Base-by-base conservation (phyloP, 441 rosid species). In the Brassica hybrid region DNA sequence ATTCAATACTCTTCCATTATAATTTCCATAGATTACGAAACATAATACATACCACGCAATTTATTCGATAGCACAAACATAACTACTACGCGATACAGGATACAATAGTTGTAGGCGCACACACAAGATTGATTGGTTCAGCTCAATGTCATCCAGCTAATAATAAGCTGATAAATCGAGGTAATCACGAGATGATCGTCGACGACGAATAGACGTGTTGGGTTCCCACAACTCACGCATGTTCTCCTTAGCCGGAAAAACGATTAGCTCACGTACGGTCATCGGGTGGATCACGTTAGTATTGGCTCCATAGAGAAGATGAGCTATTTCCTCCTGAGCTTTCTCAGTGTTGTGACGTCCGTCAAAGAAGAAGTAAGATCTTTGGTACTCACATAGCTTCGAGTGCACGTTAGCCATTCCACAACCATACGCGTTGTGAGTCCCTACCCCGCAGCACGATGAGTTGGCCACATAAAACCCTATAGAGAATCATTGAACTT, bases 401-500 rank as follows among this genome's bases (percentile, higher is more conserved):
- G 74, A 67, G 65, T 78, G 81, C 2, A 78, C 81, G 48, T 67
- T 78, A 2, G 0, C 45, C 32, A 3, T 14, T 12, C 77, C 81
- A 8, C 81, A 73, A 57, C 77, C 81, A 2, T 72, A 73, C 1
- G 81, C 81, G 3, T 50, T 48, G 52, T 60, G 77, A 0, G 81
- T 48, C 45, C 81, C 81, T 7, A 72, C 48, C n/a, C 81, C 81
- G 25, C 81, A 78, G 25, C 81, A 78, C 10, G 81, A 78, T 11
- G 32, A 1, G 34, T 66, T 67, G 4, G 81, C 0, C 21, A 48
- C 74, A 12, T 7, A 59, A 14, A 78, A 78, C 1, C 81, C 81
- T 78, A 61, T 13, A 60, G 36, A 4, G 45, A 59, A 59, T 23
- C 14, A 59, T 59, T 59, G 14, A 59, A 59, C 3, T 23, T 59